A percentile compares a stretch with the other conserved stretches of the same genome.
Conservation (phyloP, 768 basidiomycete genomes). For the Omphalotus guepiniiformis region DNA sequence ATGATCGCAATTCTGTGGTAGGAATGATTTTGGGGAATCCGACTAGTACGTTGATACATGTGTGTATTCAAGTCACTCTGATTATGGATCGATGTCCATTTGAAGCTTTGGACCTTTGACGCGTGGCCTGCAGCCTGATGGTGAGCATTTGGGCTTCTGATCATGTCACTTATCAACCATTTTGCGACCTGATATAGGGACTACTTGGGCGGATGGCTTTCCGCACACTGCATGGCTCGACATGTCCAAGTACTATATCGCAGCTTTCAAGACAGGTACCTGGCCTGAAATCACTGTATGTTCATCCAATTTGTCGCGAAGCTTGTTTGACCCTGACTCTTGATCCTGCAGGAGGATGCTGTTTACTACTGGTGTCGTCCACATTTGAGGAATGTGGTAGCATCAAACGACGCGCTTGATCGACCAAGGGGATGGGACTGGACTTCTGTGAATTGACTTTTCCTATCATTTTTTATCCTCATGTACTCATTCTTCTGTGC, state of each 20-base stretch:
- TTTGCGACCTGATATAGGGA: constrained; percentile 16
- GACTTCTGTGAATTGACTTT: constrained; percentile 38
- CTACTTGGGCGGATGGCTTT: constrained; percentile 38
- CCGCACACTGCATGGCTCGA: constrained; percentile 55
- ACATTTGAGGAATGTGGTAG: constrained; percentile 49
- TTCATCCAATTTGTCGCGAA: constrained; percentile 19
- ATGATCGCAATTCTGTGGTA: constrained; percentile 13
- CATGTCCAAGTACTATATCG: constrained; percentile 61
- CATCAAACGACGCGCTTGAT: constrained; percentile 39
- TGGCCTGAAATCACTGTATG: constrained; percentile 56
- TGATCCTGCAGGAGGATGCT: constrained; percentile 31
- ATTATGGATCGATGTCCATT: not conserved
- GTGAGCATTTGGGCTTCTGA: not conserved
- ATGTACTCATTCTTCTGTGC: constrained; percentile 3
- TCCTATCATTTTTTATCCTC: too few species aligned
- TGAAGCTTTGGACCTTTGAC: constrained; percentile 54
- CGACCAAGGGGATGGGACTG: constrained; percentile 48
- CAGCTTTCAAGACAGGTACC: constrained; percentile 61
- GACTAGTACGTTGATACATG: constrained; percentile 43
- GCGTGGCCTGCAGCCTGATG: constrained; percentile 41
- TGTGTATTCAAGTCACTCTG: too few species aligned
- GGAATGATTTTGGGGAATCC: constrained; percentile 78
- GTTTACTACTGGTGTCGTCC: constrained; percentile 62
- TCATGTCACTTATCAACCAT: not conserved
- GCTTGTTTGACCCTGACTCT: not conserved